Conservation (phyloP, 129 eudicot species). For the Tagetes patula region DNA sequence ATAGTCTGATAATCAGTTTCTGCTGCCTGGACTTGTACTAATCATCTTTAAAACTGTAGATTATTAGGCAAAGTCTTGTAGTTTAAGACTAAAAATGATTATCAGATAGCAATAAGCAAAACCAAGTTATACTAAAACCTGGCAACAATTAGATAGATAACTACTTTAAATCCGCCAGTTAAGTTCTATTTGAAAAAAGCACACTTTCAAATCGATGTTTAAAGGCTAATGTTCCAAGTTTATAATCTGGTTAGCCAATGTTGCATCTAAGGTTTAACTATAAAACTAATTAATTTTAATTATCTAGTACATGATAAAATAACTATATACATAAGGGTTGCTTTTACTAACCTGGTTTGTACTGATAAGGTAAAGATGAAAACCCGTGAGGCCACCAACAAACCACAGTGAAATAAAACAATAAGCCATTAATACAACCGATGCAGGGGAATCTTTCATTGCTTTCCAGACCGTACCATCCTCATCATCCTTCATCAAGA, state of each 20-base stretch:
- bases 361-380: slow-evolving; percentile 79
- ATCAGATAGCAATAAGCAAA: neutral
- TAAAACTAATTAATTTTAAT: neutral
- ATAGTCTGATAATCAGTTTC: too few relatives aligned
- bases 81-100: too few relatives aligned
- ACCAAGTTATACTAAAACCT: neutral
- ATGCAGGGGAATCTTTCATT: slow-evolving; percentile 86
- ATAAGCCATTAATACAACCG: slow-evolving; percentile 75
- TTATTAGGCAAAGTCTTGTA: too few relatives aligned
- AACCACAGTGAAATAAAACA: slow-evolving; percentile 82
- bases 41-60: too few relatives aligned
- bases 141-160: neutral
- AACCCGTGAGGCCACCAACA: slow-evolving; percentile 93
- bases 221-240: neutral
- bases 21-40: too few relatives aligned
- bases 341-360: slow-evolving; percentile 73
- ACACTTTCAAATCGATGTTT: neutral
- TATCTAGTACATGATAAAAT: neutral
- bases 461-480: slow-evolving; percentile 78
- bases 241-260: neutral
- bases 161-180: neutral
- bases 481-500: slow-evolving; percentile 58
- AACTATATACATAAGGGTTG: neutral
- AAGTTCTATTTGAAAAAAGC: neutral
- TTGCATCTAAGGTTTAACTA: neutral